A percentile compares a stretch with the other conserved stretches of the same genome.
Evolutionary conservation across 441 rosid species (phyloP).

Genomic region (Dalechampia spathulata): DNA sequence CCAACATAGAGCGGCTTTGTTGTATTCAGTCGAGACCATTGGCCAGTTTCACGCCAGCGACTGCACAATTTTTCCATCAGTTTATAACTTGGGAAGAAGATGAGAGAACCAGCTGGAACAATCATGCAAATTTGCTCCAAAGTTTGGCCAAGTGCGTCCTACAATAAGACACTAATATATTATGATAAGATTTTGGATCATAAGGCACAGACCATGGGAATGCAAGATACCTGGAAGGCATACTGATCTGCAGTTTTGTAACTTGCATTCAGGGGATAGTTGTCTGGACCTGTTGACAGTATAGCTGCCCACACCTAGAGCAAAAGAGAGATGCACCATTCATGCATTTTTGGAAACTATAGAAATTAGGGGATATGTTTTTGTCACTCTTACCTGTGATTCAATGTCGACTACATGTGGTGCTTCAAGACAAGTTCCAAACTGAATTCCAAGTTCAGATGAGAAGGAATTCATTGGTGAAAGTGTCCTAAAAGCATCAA

Average conservation of each 20-base stretch:
- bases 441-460: slow-evolving; percentile 90
- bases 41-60: slow-evolving; percentile 94
- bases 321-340: slow-evolving; percentile 20
- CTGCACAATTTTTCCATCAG: slow-evolving; percentile 84
- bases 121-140: slow-evolving; percentile 74
- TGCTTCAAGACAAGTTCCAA: slow-evolving; percentile 94
- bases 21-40: slow-evolving; percentile 74
- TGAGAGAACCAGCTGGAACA: slow-evolving; percentile 89
- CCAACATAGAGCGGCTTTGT: slow-evolving; percentile 70
- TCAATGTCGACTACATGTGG: slow-evolving; percentile 87
- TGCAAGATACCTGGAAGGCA: slow-evolving; percentile 67
- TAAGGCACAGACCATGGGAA: slow-evolving; percentile 14
- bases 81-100: slow-evolving; percentile 98
- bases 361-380: slow-evolving; percentile 9
- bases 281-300: slow-evolving; percentile 65
- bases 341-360: slow-evolving; percentile 9
- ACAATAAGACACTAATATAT: slow-evolving; percentile 17
- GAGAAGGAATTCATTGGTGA: slow-evolving; percentile 95
- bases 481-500: slow-evolving; percentile 50
- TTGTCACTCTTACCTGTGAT: slow-evolving; percentile 53
- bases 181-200: slow-evolving; percentile 12
- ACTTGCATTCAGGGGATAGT: slow-evolving; percentile 80
- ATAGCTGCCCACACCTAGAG: slow-evolving; percentile 78
- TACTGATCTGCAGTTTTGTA: slow-evolving; percentile 80
- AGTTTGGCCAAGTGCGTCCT: slow-evolving; percentile 91